A percentile compares a stretch with the other conserved stretches of the same genome.
These are phyloP conservation scores for Gastrolobium villosum DNA, from an alignment of 306 rosid species.

Conservation along the genomic window DNA sequence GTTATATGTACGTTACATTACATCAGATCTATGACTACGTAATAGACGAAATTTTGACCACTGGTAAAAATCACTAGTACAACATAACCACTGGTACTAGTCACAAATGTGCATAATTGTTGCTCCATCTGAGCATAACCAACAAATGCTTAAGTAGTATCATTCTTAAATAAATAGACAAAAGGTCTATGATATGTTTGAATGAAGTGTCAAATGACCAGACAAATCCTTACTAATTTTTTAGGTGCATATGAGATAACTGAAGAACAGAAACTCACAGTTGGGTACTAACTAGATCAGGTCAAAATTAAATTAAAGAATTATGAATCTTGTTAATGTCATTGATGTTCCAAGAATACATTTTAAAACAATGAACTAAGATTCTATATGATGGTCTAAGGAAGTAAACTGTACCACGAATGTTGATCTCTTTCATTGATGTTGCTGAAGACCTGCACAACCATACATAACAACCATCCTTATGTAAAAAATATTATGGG, in stretches of 20 bases:
- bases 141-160: conserved; percentile 2
- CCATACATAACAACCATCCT: conserved; percentile 48
- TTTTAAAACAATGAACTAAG: conserved; percentile 9
- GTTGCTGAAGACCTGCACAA: conserved; percentile 63
- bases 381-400: conserved; percentile 34
- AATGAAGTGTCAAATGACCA: conserved; percentile 41
- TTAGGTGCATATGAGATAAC: conserved; percentile 17
- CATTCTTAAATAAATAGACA: conserved; percentile 21
- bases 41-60: conserved; percentile 12
- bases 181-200: conserved; percentile 14
- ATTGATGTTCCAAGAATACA: conserved; percentile 25
- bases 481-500: conserved; percentile 36
- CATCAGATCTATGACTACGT: conserved; percentile 29
- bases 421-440: conserved; percentile 61
- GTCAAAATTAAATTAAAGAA: conserved; percentile 11
- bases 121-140: conserved; percentile 21
- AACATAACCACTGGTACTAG: neutral
- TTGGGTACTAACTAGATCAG: conserved; percentile 4
- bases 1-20: conserved; percentile 20
- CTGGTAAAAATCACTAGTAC: conserved; percentile 15
- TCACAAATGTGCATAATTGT: conserved; percentile 14
- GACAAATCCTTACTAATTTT: conserved; percentile 31
- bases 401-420: conserved; percentile 60
- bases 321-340: conserved; percentile 10
- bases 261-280: conserved; percentile 28